Evolutionary conservation across 768 basidiomycete species (phyloP), one percentile per base, ranked within the genome.

Genomic region (Cystoderma amianthinum): DNA sequence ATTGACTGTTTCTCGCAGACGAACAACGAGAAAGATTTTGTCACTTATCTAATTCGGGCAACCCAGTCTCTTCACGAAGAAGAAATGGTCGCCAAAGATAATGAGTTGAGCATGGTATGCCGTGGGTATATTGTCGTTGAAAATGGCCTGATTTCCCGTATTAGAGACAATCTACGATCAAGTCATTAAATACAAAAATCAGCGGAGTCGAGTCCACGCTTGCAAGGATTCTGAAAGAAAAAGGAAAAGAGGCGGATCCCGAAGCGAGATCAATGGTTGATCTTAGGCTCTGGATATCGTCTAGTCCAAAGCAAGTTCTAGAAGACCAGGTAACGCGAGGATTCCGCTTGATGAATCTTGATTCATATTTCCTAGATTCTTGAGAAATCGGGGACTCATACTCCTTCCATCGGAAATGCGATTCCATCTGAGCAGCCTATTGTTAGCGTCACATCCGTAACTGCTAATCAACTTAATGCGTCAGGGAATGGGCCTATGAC

Each of bases 101-200:
- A 80, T 47, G 77, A 80, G 41, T 64, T 82, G 20, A 71, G 69
- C 44, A 63, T 70, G 46, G 78, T 78, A 45, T 32, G 64, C 57
- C 18, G 30, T 39, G 36, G 20, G 13, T 39, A 30, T 38, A 11
- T 36, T 23, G 34, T 47, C 25, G 39, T 32, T 40, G 41, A 40
- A 44, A 36, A 32, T 15, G 38, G 50, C 19, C 48, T 22, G 15
- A 23, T 10, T 28, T 30, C 39, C 30, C 40, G 7, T 34, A 41
- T 3, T 45, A 80, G 78, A 68, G 73, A 43, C 74, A 78, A 36
- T 70, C 65, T 41, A 50, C 64, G 42, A 68, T 72, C 24, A 60
- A 58, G 41, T 58, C 65, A 39, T 58, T 73, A 16, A 67, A 72
- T 44, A 58, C 56, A 33, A 68, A 69, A 45, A 67, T 78, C 32